phyloP scores from a whole-genome alignment of 2,329 filamentous ascomycete genomes.

The Trichoderma harzianum region DNA sequence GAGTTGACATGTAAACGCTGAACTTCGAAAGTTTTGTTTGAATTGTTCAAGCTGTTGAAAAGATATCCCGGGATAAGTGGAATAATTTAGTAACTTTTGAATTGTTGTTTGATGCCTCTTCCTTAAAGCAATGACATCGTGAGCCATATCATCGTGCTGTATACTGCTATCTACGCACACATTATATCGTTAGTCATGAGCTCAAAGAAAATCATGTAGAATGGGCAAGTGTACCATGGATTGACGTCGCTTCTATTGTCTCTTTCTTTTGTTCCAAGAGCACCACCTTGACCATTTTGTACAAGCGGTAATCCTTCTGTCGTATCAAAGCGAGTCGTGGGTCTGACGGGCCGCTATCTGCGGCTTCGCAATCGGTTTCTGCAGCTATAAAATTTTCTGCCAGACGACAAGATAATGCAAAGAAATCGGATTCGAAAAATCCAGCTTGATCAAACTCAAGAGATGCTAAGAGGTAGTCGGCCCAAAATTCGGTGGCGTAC shows the following conservation, averaged over 20 bases:
- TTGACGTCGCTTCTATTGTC: not conserved
- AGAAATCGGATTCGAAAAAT: not conserved
- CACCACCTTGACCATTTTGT: not conserved
- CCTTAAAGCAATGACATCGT: not conserved
- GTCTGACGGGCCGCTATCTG: not conserved
- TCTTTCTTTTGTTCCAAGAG: not conserved
- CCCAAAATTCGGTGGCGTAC: slow-evolving; percentile 19
- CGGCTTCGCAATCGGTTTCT: not conserved
- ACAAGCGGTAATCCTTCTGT: not conserved
- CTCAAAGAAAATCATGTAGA: not conserved
- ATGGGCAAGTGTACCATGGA: not conserved
- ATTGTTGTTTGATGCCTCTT: slow-evolving; percentile 9
- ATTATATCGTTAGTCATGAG: not conserved
- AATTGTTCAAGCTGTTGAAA: slow-evolving; percentile 15
- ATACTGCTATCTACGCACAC: not conserved
- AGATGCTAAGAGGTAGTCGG: not conserved
- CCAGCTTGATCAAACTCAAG: not conserved
- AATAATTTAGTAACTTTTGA: not conserved
- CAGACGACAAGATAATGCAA: not conserved
- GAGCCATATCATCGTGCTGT: not conserved
- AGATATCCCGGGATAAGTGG: not conserved
- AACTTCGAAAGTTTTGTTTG: slow-evolving; percentile 7
- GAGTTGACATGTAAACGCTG: slow-evolving; percentile 21
- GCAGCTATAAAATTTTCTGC: not conserved
- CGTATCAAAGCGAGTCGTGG: not conserved